Base-by-base conservation (phyloP, 805 yeast species). In the Vanderwaltozyma verrucispora region DNA sequence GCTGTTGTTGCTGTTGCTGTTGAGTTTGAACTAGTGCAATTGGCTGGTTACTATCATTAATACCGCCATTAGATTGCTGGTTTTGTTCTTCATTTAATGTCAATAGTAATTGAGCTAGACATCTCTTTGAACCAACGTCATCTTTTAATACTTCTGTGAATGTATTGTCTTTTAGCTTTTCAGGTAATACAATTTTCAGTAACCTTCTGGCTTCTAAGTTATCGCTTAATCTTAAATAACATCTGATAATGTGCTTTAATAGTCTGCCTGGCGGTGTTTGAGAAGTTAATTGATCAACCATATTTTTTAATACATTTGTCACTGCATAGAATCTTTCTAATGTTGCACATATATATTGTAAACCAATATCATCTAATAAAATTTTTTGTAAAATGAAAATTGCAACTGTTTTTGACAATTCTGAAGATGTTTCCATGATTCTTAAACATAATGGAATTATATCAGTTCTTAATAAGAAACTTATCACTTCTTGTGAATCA, bases 361-460 rank as follows among this genome's bases (percentile, higher is more conserved):
- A 70, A 0, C 98, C 98, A 48, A 80, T 76, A 53, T 89, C 96
- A 61, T 92, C 97, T 47, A 87, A 72, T 36, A 89, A 68, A 38
- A 89, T 89, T 60, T 88, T 89, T 56, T 89, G 96, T 32, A 92
- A 81, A 42, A 92, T 89, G 65, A 92, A 89, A 40, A 89, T 88
- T 4, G 98, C 98, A 19, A 89, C 98, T 0, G 97, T 92, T 54
- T 92, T 89, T 34, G 94, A 80, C 36, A 89, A 69, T 56, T 92
- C 98, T 0, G 95, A 81, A 7, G 95, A 86, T 1, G 88, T 77
- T 57, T 89, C 97, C 95, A 89, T 89, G 44, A 92, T 89, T 50
- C 92, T 79, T 41, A 89, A 67, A 57, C 98, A 92, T 39, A 92
- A 64, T 5, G 98, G 98, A 25, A 92, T 94, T 49, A 92, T 89